Base-by-base conservation (phyloP, 306 rosid genomes). In the Trifolium dubium region DNA sequence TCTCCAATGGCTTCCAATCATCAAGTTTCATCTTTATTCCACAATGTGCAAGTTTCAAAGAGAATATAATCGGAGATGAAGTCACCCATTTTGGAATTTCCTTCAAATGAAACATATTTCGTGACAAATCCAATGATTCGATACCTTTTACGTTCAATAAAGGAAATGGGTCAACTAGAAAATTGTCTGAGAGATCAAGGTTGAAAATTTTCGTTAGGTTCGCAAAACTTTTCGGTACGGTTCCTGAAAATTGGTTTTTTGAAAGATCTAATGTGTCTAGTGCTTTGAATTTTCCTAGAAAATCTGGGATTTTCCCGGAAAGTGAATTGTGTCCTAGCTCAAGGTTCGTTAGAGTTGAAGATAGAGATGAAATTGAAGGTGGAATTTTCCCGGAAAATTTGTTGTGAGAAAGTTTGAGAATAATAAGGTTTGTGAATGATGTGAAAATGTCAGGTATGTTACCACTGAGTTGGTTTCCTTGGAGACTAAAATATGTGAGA, bases 121-220 rank as follows among this genome's bases (percentile, higher is more conserved):
- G 77, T 0, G 96, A 91, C 34, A 93, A 74, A 71, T 93, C 96
- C 2, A 91, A 75, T 7, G 98, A 93, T 66, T 93, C 97, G 2
- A 93, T 93, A 5, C 98, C 97, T 79, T 84, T 88, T 76, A 93
- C 96, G 14, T 84, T 85, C 92, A 93, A 0, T 44, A 72, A 69
- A 0, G 98, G 98, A 59, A 93, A 93, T 13, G 98, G 98, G 72
- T 93, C 97, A 15, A 81, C 82, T 0, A 91, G 88, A 1, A 82
- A 14, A 43, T 93, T 93, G 54, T 73, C 74, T 0, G 98, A 84
- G 62, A 93, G 96, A 17, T 91, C 78, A 4, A 93, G 91, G 77
- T 89, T 93, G 89, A 93, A 93, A 50, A 93, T 93, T 76, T 91
- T 93, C 19, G 98, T 91, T 30, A 93, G 65, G 53, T 93, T 91